Base-by-base conservation (phyloP, 2,329 filamentous ascomycete species). In the Alternaria alternata region DNA sequence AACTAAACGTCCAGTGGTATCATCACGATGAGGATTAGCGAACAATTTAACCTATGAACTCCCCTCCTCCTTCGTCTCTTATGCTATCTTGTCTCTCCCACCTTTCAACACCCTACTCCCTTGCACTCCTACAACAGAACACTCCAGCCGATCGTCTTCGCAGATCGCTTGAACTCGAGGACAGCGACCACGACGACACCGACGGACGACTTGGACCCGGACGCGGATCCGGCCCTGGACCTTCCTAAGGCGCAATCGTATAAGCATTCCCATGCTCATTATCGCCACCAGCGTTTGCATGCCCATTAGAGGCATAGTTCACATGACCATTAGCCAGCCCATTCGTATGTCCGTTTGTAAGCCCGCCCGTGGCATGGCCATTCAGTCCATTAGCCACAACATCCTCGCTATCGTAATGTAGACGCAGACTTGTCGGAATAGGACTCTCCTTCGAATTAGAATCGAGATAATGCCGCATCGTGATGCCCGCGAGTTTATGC, bases 401-500 rank as follows among this genome's bases (percentile, higher is more conserved):
- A 49, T 72, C 66, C 51, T 70, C 62, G 7, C 46, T 30, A 12
- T 65, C 71, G 49, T 71, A 76, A 26, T 71, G 69, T 30, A 74
- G 51, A 3, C 63, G 67, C 46, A 76, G 51, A 30, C 66, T 69
- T 9, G 67, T 74, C 5, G 72, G 67, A 26, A 75, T 81, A 0
- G 82, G 81, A 14, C 74, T 78, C 70, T 85, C 83, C 58, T 76
- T 81, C 9, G 82, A 75, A 66, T 78, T 82, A 7, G 74, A 75
- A 75, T 85, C 83, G 43, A 86, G 70, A 64, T 85, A 86, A 53
- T 80, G 73, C 68, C 79, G 79, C 76, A 84, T 81, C 51, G 79
- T 80, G 3, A 85, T 77, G 3, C 83, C 83, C 7, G 79, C 82
- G 66, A 85, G 70, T 18, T 83, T 75, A 53, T 82, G 77, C 60